Conservation (phyloP, 1,139 yeast genomes). For the Candida pseudoviswanathii region DNA sequence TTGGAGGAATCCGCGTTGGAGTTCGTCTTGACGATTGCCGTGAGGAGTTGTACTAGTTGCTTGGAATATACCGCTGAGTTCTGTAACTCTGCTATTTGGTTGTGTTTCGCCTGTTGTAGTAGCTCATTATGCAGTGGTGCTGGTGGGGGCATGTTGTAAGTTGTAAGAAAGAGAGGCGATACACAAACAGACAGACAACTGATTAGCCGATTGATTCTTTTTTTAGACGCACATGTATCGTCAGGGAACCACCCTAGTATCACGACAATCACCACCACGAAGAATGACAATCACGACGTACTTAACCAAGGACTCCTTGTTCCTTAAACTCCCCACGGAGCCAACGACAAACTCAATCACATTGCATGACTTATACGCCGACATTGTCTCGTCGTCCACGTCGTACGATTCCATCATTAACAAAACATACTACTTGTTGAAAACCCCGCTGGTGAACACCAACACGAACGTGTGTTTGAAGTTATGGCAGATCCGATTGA, state of each 20-base stretch:
- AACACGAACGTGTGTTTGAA: conserved; percentile 17
- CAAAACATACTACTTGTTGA: conserved; percentile 18
- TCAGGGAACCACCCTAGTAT: neutral
- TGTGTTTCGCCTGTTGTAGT: conserved; percentile 37
- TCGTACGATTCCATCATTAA: conserved; percentile 12
- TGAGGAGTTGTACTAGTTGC: conserved; percentile 30
- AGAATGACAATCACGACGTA: conserved; percentile 2
- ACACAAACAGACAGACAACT: too few species aligned
- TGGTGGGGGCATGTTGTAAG: neutral
- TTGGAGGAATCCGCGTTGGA: conserved; percentile 29
- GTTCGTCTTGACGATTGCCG: conserved; percentile 28
- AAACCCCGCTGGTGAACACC: conserved; percentile 11
- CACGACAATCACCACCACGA: neutral
- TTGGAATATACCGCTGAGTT: conserved; percentile 31
- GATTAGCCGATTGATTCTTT: too few species aligned
- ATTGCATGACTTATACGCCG: conserved; percentile 6
- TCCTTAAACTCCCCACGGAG: conserved; percentile 19
- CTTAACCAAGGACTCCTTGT: conserved; percentile 19
- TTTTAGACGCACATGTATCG: neutral
- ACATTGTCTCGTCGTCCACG: conserved; percentile 1
- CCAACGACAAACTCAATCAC: conserved; percentile 4
- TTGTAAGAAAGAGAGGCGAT: too few species aligned
- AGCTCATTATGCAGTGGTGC: conserved; percentile 29
- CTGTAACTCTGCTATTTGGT: conserved; percentile 31
- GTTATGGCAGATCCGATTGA: conserved; percentile 44